Evolutionary conservation across 345 rosid genomes (phyloP).

Genomic region (Linum lewisii): DNA sequence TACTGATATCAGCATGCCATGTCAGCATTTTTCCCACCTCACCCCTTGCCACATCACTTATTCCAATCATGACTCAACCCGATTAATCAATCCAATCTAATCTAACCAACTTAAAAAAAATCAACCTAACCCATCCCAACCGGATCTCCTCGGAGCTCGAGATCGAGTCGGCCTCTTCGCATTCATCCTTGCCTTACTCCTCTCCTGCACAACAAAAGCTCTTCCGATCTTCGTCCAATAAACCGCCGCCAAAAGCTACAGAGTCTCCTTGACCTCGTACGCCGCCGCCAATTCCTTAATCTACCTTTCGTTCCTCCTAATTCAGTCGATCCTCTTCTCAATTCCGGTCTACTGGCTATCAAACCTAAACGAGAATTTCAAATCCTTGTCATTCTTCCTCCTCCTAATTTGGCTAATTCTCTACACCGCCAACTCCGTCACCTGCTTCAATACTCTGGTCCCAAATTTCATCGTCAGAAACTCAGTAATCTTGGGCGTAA

Average conservation of each 20-base stretch:
- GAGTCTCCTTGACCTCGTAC: constrained; percentile 87
- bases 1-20: too few relatives aligned
- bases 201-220: constrained; percentile 80
- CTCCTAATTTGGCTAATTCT: constrained; percentile 82
- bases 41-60: too few relatives aligned
- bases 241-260: constrained; percentile 75
- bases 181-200: constrained; percentile 70
- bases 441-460: constrained; percentile 82
- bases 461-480: constrained; percentile 90
- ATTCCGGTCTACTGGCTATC: constrained; percentile 81
- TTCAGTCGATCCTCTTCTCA: constrained; percentile 61
- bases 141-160: constrained; percentile 51
- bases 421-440: constrained; percentile 90
- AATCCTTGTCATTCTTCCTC: constrained; percentile 63
- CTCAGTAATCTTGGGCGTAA: constrained; percentile 81
- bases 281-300: constrained; percentile 78
- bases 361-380: constrained; percentile 55
- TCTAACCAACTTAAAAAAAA: too few relatives aligned
- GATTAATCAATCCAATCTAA: too few relatives aligned
- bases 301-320: constrained; percentile 83
- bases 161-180: constrained; percentile 94
- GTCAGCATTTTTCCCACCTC: too few relatives aligned
- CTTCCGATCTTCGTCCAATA: constrained; percentile 86
- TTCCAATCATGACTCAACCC: too few relatives aligned
- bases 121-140: too few relatives aligned